Evolutionary conservation across 495 filamentous ascomycete species (phyloP), one percentile per base, ranked within the genome.

Genomic region (Aspergillus egyptiacus): DNA sequence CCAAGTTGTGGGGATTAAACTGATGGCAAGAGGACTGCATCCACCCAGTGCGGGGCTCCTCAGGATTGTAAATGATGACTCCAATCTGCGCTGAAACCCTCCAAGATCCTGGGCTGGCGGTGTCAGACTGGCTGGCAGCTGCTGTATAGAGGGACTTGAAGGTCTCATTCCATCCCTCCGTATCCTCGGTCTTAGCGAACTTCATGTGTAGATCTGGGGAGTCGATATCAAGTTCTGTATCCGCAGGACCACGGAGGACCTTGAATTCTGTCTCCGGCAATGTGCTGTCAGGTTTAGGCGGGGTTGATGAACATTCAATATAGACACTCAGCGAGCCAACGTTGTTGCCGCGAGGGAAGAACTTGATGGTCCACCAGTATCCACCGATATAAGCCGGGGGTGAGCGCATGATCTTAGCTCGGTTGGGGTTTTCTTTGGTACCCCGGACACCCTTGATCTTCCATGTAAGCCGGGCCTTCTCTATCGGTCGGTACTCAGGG

Each of bases 351-450:
- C 74, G 72, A 13, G 82, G 82, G 51, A 80, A 86, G 64, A 83
- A 83, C 57, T 84, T 84, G 65, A 86, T 80, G 17, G 75, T 79
- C 81, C 81, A 85, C 63, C 82, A 82, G 52, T 79, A 80, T 28
- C 77, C 81, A 2, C 79, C 82, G 48, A 85, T 67, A 43, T 65
- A 71, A 4, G 81, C 74, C 7, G 73, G 60, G 1, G 75, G 79
- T 14, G 81, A 84, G 17, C 75, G 75, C 73, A 84, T 81, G 46
- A 85, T 65, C 45, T 71, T 69, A 25, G 72, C 71, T 5, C 69
- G 69, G 60, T 84, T 84, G 11, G 79, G 81, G 9, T 71, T 68
- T 32, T 83, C 79, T 36, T 70, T 72, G 3, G 81, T 83, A 9
- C 81, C 82, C 41, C 82, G 78, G 36, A 83, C 74, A 43, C 73